Evolutionary conservation across 2,329 filamentous ascomycete genomes (phyloP), one percentile per base, ranked within the genome.

Genomic region (Xylaria sp.): DNA sequence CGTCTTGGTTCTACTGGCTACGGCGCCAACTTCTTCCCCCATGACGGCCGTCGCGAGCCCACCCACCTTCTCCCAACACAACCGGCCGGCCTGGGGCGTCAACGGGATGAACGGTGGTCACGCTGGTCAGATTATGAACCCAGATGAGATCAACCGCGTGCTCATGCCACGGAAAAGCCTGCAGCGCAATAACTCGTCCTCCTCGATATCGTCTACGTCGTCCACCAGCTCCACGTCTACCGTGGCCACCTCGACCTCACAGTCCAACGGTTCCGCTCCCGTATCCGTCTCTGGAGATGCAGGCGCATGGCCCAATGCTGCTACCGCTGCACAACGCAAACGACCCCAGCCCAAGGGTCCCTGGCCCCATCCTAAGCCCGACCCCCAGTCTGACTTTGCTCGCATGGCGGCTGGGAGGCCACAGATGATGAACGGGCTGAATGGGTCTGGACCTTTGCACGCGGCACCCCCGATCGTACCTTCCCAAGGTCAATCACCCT

Each of bases 161-260:
- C 92, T 96, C 77, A 89, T 92, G 85, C 91, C 92, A 74, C 92
- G 93, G 72, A 97, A 97, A 81, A 89, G 85, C 74, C 84, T 92
- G 65, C 92, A 94, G 77, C 89, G 94, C 76, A 90, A 90, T 73
- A 96, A 92, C 82, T 98, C 94, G 37, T 95, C 92, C 61, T 96
- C 93, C 3, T 97, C 94, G 47, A 83, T 96, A 67, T 91, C 92
- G 14, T 87, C 87, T 52, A 86, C 81, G 42, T 80, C 83, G 0
- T 89, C 87, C 33, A 79, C 78, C 60, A 84, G 86, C 15, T 88
- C 87, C 5, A 82, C 79, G 11, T 87, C 89, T 2, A 91, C 89
- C 57, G 81, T 91, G 66, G 84, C 86, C 40, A 84, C 86, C 60
- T 82, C 86, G 72, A 82, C 84, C 52, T 82, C 85, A 25, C 87